Conservation (phyloP, 345 rosid species). For the Capsella bursapastoris region DNA sequence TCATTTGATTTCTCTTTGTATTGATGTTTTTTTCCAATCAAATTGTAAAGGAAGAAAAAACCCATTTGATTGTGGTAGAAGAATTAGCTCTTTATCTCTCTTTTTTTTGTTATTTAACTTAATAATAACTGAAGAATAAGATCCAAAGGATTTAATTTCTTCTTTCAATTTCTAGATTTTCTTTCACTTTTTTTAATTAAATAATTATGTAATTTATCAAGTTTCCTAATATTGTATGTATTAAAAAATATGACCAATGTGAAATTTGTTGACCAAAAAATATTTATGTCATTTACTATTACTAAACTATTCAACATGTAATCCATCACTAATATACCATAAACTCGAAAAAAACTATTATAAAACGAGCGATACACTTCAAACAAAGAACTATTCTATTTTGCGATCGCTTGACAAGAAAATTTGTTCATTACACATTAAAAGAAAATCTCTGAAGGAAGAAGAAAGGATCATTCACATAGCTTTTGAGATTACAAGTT, state of each 20-base stretch:
- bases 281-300: neutral
- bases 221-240: neutral
- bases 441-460: neutral
- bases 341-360: neutral
- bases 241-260: neutral
- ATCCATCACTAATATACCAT: neutral
- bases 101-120: neutral
- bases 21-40: conserved; percentile 42
- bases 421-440: neutral
- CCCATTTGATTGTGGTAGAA: conserved; percentile 38
- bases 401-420: neutral
- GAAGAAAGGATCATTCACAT: conserved; percentile 2
- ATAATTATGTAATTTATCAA: neutral
- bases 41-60: conserved; percentile 41
- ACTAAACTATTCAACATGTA: neutral
- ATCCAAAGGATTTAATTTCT: conserved; percentile 4
- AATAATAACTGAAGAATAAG: neutral
- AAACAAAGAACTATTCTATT: neutral
- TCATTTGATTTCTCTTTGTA: conserved; percentile 42
- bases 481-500: neutral
- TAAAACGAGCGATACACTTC: neutral
- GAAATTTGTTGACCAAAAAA: neutral
- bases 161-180: neutral
- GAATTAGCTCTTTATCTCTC: conserved; percentile 12
- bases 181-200: neutral